Conservation (phyloP, 73 alveolate species). For the Effrenium voratum region DNA sequence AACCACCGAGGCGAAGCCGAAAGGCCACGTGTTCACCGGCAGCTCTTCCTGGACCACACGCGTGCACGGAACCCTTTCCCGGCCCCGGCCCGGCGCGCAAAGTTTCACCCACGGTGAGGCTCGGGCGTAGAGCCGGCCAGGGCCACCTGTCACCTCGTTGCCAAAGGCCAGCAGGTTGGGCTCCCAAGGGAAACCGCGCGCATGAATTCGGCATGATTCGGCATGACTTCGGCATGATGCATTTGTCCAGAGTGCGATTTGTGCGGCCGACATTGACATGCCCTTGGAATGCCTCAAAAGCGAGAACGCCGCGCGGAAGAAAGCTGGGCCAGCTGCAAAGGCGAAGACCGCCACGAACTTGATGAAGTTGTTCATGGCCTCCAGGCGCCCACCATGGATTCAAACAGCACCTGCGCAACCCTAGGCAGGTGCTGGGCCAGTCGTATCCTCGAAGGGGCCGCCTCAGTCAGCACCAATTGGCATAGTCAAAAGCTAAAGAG, state of each 20-base stretch:
- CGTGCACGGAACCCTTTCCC: neutral
- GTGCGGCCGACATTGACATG: too few relatives aligned
- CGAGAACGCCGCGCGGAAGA: neutral
- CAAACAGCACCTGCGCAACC: neutral
- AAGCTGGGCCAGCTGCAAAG: neutral
- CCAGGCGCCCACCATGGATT: neutral
- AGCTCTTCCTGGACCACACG: conserved; percentile 39
- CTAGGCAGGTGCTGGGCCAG: conserved; percentile 30
- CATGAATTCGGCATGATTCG: too few relatives aligned
- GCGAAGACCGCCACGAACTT: conserved; percentile 77
- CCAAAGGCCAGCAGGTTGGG: neutral
- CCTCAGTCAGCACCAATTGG: neutral
- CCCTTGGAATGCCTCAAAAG: too few relatives aligned
- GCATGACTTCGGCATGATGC: too few relatives aligned
- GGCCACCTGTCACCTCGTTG: conserved; percentile 55
- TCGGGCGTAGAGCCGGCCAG: conserved; percentile 54
- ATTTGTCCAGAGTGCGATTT: too few relatives aligned
- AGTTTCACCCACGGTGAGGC: neutral
- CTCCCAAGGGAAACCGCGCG: too few relatives aligned
- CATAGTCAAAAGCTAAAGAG: too few relatives aligned
- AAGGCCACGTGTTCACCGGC: conserved; percentile 54
- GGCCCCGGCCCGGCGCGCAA: neutral
- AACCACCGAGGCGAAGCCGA: conserved; percentile 54
- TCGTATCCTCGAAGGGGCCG: conserved; percentile 73
- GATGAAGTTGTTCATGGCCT: conserved; percentile 89